phyloP scores from a whole-genome alignment of 306 rosid species.

The Amphicarpaea edgeworthii region DNA sequence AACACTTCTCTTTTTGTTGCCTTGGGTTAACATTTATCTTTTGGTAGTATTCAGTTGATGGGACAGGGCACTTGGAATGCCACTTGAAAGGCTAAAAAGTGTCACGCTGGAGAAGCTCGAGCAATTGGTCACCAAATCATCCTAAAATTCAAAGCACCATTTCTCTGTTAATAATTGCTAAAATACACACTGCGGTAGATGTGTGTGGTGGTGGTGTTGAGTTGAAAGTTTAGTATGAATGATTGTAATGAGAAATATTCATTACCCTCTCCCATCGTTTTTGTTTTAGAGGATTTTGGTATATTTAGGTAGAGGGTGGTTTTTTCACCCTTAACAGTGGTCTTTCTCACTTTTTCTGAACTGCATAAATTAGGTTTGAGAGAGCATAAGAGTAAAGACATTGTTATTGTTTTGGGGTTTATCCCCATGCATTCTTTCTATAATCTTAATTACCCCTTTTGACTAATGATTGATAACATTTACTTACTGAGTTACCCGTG shows the following conservation, averaged over 20 bases:
- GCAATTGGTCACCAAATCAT: conserved; percentile 41
- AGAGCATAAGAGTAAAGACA: conserved; percentile 49
- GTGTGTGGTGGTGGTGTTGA: conserved; percentile 6
- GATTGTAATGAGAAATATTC: conserved; percentile 22
- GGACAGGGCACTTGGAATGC: conserved; percentile 66
- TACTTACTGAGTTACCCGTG: not conserved
- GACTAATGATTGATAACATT: conserved; percentile 12
- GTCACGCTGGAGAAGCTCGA: conserved; percentile 60
- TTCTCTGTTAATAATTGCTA: conserved; percentile 16
- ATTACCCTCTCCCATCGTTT: not conserved
- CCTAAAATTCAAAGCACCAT: conserved; percentile 36
- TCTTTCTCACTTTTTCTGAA: conserved; percentile 25
- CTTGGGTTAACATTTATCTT: conserved; percentile 12
- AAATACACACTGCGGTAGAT: not conserved
- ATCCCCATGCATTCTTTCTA: conserved; percentile 30
- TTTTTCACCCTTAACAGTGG: conserved; percentile 20
- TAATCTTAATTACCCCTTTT: conserved; percentile 15
- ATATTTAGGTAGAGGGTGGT: conserved; percentile 49
- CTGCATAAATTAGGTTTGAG: conserved; percentile 36
- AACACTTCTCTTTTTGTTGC: not conserved
- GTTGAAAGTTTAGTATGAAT: conserved; percentile 25
- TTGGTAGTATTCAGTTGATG: conserved; percentile 57
- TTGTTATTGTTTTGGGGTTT: conserved; percentile 34
- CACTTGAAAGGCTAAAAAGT: conserved; percentile 65
- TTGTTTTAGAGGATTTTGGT: conserved; percentile 40